Evolutionary conservation across 75 land plant species (phyloP).

Genomic region (Picea sitchensis): DNA sequence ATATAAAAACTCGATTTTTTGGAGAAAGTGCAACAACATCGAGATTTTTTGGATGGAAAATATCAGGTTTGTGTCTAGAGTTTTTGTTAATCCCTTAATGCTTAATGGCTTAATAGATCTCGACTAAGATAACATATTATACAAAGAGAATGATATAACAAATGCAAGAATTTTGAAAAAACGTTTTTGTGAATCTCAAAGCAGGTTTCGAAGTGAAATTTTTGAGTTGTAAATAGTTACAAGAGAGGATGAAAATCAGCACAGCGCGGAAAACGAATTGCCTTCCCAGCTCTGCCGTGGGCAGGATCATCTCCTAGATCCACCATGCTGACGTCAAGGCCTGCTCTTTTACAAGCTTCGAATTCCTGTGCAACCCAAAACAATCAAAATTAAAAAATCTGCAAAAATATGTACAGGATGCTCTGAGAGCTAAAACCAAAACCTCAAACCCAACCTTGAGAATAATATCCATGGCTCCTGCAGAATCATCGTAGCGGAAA

Average conservation of each 20-base stretch:
- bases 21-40: no score
- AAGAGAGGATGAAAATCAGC: slow-evolving; percentile 46
- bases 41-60: no score
- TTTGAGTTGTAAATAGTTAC: slow-evolving; percentile 1
- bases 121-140: no score
- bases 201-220: background rate
- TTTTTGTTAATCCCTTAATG: no score
- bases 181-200: no score
- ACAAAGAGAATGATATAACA: background rate
- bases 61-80: no score
- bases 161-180: no score
- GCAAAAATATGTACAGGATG: background rate
- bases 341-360: slow-evolving; percentile 27
- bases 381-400: background rate
- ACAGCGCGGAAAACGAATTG: slow-evolving; percentile 25
- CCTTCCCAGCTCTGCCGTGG: slow-evolving; percentile 20
- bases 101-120: background rate
- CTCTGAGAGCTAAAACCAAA: background rate
- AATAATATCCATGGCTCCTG: slow-evolving; percentile 7
- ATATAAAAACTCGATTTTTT: no score
- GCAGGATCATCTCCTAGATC: slow-evolving; percentile 27
- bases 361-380: slow-evolving; percentile 27
- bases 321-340: slow-evolving; percentile 24
- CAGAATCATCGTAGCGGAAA: slow-evolving; percentile 35
- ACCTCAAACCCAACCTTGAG: slow-evolving; percentile 15